Evolutionary conservation across 805 yeast genomes (phyloP), one percentile per base, ranked within the genome.

Genomic region (Candida piceae): DNA sequence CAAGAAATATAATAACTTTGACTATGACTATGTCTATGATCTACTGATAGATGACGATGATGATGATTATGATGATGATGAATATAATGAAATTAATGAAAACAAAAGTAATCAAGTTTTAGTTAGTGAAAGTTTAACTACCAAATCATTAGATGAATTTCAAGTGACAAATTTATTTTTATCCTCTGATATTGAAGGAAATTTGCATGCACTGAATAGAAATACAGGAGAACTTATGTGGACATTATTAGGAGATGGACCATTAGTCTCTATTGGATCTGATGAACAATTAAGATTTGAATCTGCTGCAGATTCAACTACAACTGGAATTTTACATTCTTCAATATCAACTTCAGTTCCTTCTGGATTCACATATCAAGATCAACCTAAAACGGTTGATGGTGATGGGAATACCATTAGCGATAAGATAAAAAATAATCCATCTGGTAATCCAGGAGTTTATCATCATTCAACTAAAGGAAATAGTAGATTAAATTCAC

Each of bases 141-240:
- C 36, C 13, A 40, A 32, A 23, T 40, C 48, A 1, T 27, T 62
- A 12, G 52, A 51, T 6, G 56, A 53, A 29, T 55, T 57, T 39
- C 46, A 50, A 29, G 62, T 56, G 33, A 63, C 84, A 0, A 76
- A 80, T 45, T 50, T 83, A 8, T 55, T 89, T 3, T 59, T 88
- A 4, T 77, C 85, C 0, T 76, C 89, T 10, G 95, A 89, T 50
- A 72, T 88, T 2, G 96, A 90, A 52, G 97, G 97, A 1, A 80
- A 84, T 20, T 58, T 89, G 8, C 93, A 87, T 54, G 96, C 93
- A 0, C 60, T 88, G 8, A 78, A 80, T 45, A 66, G 97, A 42
- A 66, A 74, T 34, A 76, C 83, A 0, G 97, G 97, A 2, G 74
- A 74, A 18, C 57, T 80, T 8, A 53, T 81, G 12, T 89, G 97